Base-by-base conservation (phyloP, 768 basidiomycete species). In the Collybiopsis confluens region DNA sequence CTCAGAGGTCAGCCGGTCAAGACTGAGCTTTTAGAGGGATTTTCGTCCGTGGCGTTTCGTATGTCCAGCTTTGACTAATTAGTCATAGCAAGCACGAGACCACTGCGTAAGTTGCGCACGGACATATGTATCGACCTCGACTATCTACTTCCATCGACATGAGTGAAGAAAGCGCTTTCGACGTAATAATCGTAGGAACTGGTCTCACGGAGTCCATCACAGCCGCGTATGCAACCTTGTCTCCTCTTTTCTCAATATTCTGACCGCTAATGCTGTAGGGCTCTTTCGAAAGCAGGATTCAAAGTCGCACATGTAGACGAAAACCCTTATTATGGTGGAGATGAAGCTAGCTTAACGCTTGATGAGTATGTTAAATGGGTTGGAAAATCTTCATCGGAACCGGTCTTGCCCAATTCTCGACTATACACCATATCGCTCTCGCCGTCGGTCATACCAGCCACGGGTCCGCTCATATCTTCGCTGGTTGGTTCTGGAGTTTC, bases 251-350 rank as follows among this genome's bases (percentile, higher is more conserved):
- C 51, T 52, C 26, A 18, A 50, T 36, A 40, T 48, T 56, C 27
- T 57, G 45, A 49, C n/a, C 56, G 59, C 56, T 53, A 55, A 26
- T 45, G 24, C 40, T 33, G 21, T 68, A 98, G 95, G 38, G 86
- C 95, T 0, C 80, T 98, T 41, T 84, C 95, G 1, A 94, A 92
- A 68, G 83, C 90, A 45, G 92, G 93, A 41, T 85, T 88, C 68
- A 88, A 81, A 56, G 85, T 98, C 24, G 90, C 90, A 0, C 96
- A 98, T 59, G 70, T 98, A 57, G 96, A 98, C 66, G 69, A 75
- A 16, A 90, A 94, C 59, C 65, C 80, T 0, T 90, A 92, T 66
- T 98, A 98, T 61, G 96, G 95, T 42, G 86, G 78, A 13, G 74
- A 84, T 44, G 83, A 93, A 65, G 92, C 95, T 1, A 88, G 85